phyloP scores from a whole-genome alignment of 1,284 basidiomycete species.

The Boletus mariae region DNA sequence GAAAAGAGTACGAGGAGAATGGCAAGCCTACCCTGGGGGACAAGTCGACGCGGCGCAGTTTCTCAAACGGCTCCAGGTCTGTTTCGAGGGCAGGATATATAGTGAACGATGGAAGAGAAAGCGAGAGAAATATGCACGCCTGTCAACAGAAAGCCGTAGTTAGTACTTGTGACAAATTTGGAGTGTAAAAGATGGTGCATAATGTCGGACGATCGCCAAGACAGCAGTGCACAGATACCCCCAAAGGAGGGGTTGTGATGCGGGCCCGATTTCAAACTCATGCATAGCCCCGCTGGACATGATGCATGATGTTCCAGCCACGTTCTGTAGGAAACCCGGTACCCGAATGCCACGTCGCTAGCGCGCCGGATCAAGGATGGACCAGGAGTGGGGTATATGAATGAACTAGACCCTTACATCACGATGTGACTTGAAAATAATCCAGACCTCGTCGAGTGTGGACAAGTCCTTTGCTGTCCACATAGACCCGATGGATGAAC shows the following conservation, averaged over 20 bases:
- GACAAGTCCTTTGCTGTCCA: constrained; percentile 43
- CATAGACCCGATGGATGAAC: constrained; percentile 31
- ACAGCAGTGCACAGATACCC: not conserved
- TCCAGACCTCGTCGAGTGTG: constrained; percentile 42
- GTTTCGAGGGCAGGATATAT: constrained; percentile 53
- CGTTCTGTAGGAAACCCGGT: not conserved
- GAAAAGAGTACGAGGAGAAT: not conserved
- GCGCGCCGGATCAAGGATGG: not conserved
- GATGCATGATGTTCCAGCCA: not conserved
- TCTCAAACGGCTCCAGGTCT: constrained; percentile 57
- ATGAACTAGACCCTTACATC: constrained; percentile 44
- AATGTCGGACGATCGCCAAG: constrained; percentile 15
- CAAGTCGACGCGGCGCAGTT: constrained; percentile 47
- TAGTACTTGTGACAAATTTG: constrained; percentile 16
- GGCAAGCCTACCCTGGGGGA: constrained; percentile 32
- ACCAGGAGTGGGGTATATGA: not conserved
- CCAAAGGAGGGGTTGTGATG: not conserved
- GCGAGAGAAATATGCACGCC: constrained; percentile 52
- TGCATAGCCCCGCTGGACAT: not conserved
- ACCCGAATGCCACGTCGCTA: not conserved
- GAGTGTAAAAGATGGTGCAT: not conserved
- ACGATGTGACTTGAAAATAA: constrained; percentile 55
- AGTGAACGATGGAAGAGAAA: constrained; percentile 45
- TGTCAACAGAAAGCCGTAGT: constrained; percentile 28
- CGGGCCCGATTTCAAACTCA: constrained; percentile 22